These are phyloP conservation scores for Candida dubliniensis DNA, from an alignment of 1,139 yeast species.

Conservation along the genomic window DNA sequence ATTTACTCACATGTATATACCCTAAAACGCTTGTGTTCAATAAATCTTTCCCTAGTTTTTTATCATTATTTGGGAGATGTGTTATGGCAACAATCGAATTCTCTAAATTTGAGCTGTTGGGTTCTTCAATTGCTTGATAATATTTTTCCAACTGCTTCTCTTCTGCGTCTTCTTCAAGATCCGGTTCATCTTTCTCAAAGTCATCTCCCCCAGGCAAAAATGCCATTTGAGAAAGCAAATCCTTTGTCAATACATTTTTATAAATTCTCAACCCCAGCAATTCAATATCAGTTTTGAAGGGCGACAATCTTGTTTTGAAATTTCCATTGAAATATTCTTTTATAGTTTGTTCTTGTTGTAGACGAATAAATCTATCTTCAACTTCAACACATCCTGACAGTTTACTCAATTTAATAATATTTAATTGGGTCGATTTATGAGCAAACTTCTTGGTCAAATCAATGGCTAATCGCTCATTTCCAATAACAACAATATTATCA, in stretches of 20 bases:
- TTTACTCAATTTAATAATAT: conserved; percentile 61
- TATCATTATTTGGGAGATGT: conserved; percentile 45
- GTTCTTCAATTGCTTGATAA: conserved; percentile 39
- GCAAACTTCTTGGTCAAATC: conserved; percentile 61
- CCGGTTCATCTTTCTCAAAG: conserved; percentile 34
- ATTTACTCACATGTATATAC: conserved; percentile 50
- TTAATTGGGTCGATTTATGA: conserved; percentile 36
- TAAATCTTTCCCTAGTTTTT: conserved; percentile 52
- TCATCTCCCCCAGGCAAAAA: conserved; percentile 51
- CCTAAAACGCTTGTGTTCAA: conserved; percentile 67
- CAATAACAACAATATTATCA: conserved; percentile 57
- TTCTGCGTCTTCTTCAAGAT: conserved; percentile 23
- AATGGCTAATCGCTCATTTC: conserved; percentile 62
- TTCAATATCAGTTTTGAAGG: conserved; percentile 53
- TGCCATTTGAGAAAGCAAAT: conserved; percentile 36
- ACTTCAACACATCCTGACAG: conserved; percentile 75
- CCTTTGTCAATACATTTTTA: conserved; percentile 40
- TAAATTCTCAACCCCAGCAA: conserved; percentile 37
- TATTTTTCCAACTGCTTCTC: conserved; percentile 36
- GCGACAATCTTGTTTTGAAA: conserved; percentile 66
- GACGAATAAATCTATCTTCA: conserved; percentile 68
- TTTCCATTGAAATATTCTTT: conserved; percentile 90
- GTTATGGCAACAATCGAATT: conserved; percentile 75
- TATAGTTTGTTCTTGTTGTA: conserved; percentile 71
- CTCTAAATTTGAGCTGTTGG: conserved; percentile 58